Evolutionary conservation across 75 land plant species (phyloP), one percentile per base, ranked within the genome.

Genomic region (Pseudotsuga menziesii): DNA sequence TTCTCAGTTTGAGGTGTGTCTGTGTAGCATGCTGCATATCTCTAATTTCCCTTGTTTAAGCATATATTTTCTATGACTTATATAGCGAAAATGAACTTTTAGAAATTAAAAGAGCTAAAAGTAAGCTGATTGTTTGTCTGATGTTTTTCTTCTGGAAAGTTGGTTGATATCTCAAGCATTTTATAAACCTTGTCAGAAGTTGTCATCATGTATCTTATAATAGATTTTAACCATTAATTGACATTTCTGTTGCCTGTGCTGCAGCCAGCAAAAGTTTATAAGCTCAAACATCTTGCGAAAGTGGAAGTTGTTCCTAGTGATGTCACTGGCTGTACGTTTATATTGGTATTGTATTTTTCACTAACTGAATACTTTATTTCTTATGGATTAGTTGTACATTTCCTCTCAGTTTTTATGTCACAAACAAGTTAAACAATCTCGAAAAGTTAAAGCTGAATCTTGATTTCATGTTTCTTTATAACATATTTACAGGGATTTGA

Each of bases 211-310:
- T 48, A 48, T 48, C 11, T 48, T 48, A 44, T 44, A 44, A 48
- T 44, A 44, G 7, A 44, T 0, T 48, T 48, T 48, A 48, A 1
- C 2, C 1, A 57, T 80, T 72, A 58, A 19, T 56, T 80, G 61
- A 12, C 14, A 25, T 35, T 54, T 66, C 20, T 78, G 41, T 80
- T 15, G 16, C 44, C 41, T 66, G 22, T 44, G 25, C 39, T 84
- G 80, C 75, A 94, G 99, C 85, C 89, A 64, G 95, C 98, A 55
- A 97, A 97, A 71, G 61, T 97, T 41, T 97, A 97, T 82, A 97
- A 97, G 83, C 76, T 97, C 75, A 92, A 95, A 82, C 99, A 95
- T 90, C 87, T 97, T 7, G 84, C 85, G 5, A 97, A 92, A 81
- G 91, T 97, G 81, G 99, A 97, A 78, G 98, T 93, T 70, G 80